Evolutionary conservation across 116 monocot species (phyloP), one percentile per base, ranked within the genome.

Genomic region (Papilionanthe hybrid): DNA sequence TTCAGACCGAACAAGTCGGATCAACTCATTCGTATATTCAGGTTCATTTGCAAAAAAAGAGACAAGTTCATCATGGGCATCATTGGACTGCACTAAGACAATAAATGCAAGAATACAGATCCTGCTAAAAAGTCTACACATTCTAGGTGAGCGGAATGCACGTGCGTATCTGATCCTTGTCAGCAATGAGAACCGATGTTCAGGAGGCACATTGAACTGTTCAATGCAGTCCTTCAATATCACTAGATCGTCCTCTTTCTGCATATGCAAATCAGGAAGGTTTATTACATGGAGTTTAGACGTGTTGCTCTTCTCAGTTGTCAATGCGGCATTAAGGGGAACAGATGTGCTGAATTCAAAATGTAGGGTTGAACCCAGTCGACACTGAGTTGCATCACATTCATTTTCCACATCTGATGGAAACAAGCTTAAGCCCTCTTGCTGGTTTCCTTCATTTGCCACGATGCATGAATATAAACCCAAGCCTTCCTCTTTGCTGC

Each of bases 401-500:
- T 89, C 86, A 75, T 83, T 88, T 57, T 90, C 91, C n/a, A 85
- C 78, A 77, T 93, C 99, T 9, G 86, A 86, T 77, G 99, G 99
- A 79, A 93, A 99, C 63, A 93, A 82, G 43, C 71, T 90, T 79
- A 95, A 74, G 18, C 88, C 88, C 67, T 89, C 91, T 32, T 90
- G 84, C 77, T 93, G 99, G 55, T 83, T 89, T 81, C 85, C 79
- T 72, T 99, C 95, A 74, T 93, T 93, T 55, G 88, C 89, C 76
- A 89, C 82, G 76, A 99, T 88, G 88, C 99, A 99, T 19, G 99
- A 95, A 81, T 84, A 85, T 60, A 99, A 86, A 42, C 99, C 99
- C 67, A 99, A 87, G 30, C 99, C 95, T 92, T 99, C 99, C 92
- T 99, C 99, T 87, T 99, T 99, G 82, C 95, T 99, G 66, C 99